phyloP scores from a whole-genome alignment of 176 grass and related monocot genomes.

The Bothriochloa decipiens region DNA sequence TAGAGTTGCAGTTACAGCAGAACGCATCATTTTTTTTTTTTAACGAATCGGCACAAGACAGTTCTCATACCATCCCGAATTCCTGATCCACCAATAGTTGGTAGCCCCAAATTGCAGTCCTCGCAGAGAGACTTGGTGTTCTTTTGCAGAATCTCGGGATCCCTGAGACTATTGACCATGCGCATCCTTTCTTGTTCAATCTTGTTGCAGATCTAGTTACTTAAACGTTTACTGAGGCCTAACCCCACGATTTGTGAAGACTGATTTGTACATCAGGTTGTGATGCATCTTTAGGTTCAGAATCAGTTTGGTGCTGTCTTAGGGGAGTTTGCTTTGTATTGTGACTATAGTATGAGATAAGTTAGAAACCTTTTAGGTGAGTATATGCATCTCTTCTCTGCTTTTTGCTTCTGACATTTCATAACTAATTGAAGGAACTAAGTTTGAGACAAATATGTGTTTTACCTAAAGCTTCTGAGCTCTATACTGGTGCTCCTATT shows the following conservation, averaged over 20 bases:
- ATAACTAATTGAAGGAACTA: too few species aligned
- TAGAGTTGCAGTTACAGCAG: too few species aligned
- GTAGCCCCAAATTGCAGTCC: conserved; percentile 31
- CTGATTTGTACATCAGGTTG: neutral
- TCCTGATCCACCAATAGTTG: neutral
- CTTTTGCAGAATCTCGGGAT: neutral
- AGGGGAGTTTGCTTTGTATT: neutral
- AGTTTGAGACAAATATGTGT: too few species aligned
- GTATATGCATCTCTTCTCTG: too few species aligned
- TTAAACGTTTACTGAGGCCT: neutral
- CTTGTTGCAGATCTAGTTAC: neutral
- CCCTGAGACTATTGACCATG: neutral
- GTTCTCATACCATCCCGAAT: neutral
- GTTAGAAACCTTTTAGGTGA: too few species aligned
- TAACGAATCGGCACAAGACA: too few species aligned
- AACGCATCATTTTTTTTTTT: too few species aligned
- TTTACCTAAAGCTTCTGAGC: too few species aligned
- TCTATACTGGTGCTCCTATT: too few species aligned
- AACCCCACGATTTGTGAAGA: neutral
- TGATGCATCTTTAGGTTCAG: neutral
- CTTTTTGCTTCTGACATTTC: too few species aligned
- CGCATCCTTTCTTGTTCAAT: neutral
- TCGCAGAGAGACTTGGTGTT: conserved; percentile 2
- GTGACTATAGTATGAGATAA: neutral
- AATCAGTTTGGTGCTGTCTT: neutral